Evolutionary conservation across 371 early-diverging fungal species (phyloP), one percentile per base, ranked within the genome.

Genomic region (Nematocida homosporus): DNA sequence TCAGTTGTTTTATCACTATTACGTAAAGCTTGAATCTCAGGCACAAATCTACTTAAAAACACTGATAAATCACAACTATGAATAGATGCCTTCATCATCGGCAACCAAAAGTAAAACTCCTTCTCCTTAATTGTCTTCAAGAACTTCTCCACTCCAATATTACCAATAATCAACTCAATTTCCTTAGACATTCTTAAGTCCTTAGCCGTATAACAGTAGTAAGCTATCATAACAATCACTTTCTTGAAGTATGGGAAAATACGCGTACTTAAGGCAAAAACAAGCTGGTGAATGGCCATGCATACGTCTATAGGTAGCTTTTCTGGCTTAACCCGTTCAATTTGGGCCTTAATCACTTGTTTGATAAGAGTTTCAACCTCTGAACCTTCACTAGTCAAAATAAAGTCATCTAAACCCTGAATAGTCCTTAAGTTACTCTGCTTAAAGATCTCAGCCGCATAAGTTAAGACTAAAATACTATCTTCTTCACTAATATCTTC

Each of bases 101-200:
- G 69, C 57, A 68, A 60, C 69, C 69, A 68, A 60, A 60, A 68
- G 40, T 18, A 29, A 51, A 68, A 59, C 60, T 68, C 69, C 48
- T 57, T 30, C 29, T 56, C 69, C 18, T 68, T 68, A 4, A 68
- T 47, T 10, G 44, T 42, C 32, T 57, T 60, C 41, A 68, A 27
- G 30, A 56, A 68, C 69, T 34, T 40, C n/a, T 68, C 69, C n/a
- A 68, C 25, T 0, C 69, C 69, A 25, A 68, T 68, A 40, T 29
- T 32, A 27, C 69, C 69, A 32, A 68, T 68, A 8, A 68, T 68
- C 16, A 68, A 20, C 41, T 68, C 69, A 34, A 68, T 50, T 20
- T 41, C 34, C 47, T 68, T 68, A 20, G 67, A 20, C 10, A 68
- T 41, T 4, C 69, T 4, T 20, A 68, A 6, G 47, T 68, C 69